Base-by-base conservation (phyloP, 2,329 filamentous ascomycete species). In the Gaeumannomyces sp. region DNA sequence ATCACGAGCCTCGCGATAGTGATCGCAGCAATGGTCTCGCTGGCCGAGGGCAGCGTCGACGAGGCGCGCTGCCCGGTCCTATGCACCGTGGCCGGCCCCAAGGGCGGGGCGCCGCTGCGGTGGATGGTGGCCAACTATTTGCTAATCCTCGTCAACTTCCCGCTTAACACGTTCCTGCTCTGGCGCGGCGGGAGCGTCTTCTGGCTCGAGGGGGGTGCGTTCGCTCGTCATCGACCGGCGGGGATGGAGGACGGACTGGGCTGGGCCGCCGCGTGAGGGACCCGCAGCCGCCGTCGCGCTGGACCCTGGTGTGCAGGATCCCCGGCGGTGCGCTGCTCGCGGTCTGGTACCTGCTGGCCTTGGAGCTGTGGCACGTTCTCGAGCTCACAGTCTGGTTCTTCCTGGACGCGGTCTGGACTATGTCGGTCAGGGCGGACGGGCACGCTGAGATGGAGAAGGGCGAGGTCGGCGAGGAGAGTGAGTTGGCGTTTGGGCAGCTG, bases 1-100 rank as follows among this genome's bases (percentile, higher is more conserved):
- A 45, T 61, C 29, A 11, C 33, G 8, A 70, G 70, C 29, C 64
- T 69, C 50, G 70, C 68, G 2, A 56, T 70, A 19, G 61, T 71
- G 14, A 60, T 68, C 0, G 67, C 67, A 1, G 68, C 64, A 0
- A 31, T 72, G 22, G 66, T 62, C 19, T 65, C 67, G 57, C 64
- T 70, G 2, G n/a, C 29, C 19, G 64, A 70, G 16, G 64, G 65
- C 28, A 61, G 60, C 2, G 68, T 72, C 57, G 60, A 19, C 8
- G 60, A 61, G 60, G 5, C 35, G 28, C 25, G 60, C 25, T 61
- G 60, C 31, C 60, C 60, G 4, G 60, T 38, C 5, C 60, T 61
- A 14, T 61, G 60, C 60, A 61, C 31, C 25, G 3, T 61, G n/a
- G 14, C 7, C 19, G 35, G 22, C 16, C 25, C 25, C 25, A 61